Base-by-base conservation (phyloP, 176 grass and related monocot species). In the Miscanthus lutarioriparius region DNA sequence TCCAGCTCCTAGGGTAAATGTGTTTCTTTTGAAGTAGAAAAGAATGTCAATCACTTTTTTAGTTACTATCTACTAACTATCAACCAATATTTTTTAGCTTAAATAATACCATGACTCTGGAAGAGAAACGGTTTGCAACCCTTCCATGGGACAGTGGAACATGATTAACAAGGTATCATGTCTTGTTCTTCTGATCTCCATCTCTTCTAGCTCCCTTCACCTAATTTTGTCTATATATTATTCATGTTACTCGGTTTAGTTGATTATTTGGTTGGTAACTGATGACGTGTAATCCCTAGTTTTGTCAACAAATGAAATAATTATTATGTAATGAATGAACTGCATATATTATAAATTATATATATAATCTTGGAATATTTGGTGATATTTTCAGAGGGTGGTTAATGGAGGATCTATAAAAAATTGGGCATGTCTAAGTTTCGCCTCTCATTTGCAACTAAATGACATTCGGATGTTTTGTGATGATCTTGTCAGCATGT, bases 51-150 rank as follows among this genome's bases (percentile, higher is more conserved):
- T 30, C n/a, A n/a, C n/a, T 79, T 35, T 54, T 56, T 56, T 36
- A 53, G 17, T 49, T 68, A 37, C 66, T 7, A 67, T 35, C 33
- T 35, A 35, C 33, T 51, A 16, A 37, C 51, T 9, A 26, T 16
- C 7, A 13, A 81, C 20, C 33, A 25, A 3, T 67, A 37, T 35
- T n/a, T 25, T n/a, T 80, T 83, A 98, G 92, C 88, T 93, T 71
- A 98, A 98, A 83, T 98, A 95, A n/a, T n/a, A n/a, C 82, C 93
- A 95, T 19, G 89, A 98, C 11, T 83, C 91, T 33, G 93, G 96
- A 77, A 86, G 51, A 77, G 87, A 98, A 14, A 95, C 83, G 70
- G 30, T 80, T 5, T 93, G 91, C 37, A 80, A 54, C 81, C 96
- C 96, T 74, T 49, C 27, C 12, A 35, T 93, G 2, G 96, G 96